Percentiles rank a stretch among this genome's conserved stretches.
These are phyloP conservation scores for Carex kokanica DNA, from an alignment of 176 grass and related monocot genomes.

Conservation along the genomic window DNA sequence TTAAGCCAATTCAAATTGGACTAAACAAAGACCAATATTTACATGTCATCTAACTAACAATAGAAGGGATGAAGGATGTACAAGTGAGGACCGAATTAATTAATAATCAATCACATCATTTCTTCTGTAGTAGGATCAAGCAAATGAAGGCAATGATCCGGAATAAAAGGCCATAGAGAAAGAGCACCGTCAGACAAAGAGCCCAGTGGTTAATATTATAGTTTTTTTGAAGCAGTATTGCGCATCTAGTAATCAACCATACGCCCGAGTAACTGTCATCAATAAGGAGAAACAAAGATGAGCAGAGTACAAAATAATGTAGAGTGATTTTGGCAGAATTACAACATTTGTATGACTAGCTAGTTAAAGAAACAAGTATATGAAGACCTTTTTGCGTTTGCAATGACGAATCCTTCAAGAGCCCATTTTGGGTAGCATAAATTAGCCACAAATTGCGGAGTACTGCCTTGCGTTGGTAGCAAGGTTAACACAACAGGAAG, in stretches of 20 bases:
- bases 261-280: slow-evolving; percentile 69
- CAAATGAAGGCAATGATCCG: slow-evolving; percentile 69
- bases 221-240: slow-evolving; percentile 33
- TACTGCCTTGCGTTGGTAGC: slow-evolving; percentile 49
- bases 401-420: slow-evolving; percentile 73
- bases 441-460: slow-evolving; percentile 42
- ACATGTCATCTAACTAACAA: slow-evolving; percentile 1
- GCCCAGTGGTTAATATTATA: slow-evolving; percentile 68
- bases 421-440: slow-evolving; percentile 86
- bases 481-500: slow-evolving; percentile 71
- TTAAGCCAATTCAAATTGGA: neutral
- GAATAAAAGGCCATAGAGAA: slow-evolving; percentile 79
- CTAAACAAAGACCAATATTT: neutral
- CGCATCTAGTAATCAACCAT: slow-evolving; percentile 93
- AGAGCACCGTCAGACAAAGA: slow-evolving; percentile 61
- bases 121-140: slow-evolving; percentile 71
- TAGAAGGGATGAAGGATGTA: slow-evolving; percentile 26
- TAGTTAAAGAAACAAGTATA: neutral
- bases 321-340: neutral
- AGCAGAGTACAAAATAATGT: neutral
- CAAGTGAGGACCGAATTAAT: neutral
- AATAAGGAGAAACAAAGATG: slow-evolving; percentile 1
- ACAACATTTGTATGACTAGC: neutral
- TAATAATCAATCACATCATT: slow-evolving; percentile 29
- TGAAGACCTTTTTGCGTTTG: slow-evolving; percentile 56